Conservation (phyloP, 2,329 filamentous ascomycete species). For the Penicillium freii region DNA sequence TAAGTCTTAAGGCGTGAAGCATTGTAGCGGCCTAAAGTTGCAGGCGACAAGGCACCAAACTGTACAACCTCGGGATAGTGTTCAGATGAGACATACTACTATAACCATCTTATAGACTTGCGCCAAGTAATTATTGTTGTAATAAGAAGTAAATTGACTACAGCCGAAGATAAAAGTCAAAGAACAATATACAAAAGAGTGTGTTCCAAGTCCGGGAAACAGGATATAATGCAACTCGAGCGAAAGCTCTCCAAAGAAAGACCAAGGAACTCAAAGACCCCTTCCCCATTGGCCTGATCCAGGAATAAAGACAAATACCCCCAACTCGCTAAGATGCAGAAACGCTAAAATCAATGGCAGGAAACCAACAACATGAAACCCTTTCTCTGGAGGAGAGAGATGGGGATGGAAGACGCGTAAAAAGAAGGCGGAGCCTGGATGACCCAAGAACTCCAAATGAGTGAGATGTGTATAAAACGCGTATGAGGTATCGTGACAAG, state of each 20-base stretch:
- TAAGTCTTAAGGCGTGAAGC: too few species aligned
- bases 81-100: neutral
- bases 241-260: neutral
- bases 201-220: neutral
- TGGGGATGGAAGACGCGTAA: neutral
- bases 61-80: neutral
- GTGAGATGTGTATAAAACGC: neutral
- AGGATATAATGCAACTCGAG: slow-evolving; percentile 7
- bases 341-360: slow-evolving; percentile 1
- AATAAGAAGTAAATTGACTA: neutral
- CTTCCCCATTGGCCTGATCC: neutral
- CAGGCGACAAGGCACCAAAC: too few species aligned
- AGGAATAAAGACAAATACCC: neutral
- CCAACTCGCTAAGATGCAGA: slow-evolving; percentile 10
- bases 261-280: neutral
- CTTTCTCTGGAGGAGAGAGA: neutral
- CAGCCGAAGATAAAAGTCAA: neutral
- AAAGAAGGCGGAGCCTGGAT: neutral
- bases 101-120: neutral
- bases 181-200: neutral
- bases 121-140: neutral
- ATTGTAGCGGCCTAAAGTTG: too few species aligned
- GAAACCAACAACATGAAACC: neutral
- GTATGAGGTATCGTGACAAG: neutral
- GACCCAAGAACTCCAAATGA: neutral